Percentiles rank a stretch among this genome's conserved stretches.
These are phyloP conservation scores for Pezicula carpinea DNA, from an alignment of 2,329 filamentous ascomycete species.

Conservation along the genomic window DNA sequence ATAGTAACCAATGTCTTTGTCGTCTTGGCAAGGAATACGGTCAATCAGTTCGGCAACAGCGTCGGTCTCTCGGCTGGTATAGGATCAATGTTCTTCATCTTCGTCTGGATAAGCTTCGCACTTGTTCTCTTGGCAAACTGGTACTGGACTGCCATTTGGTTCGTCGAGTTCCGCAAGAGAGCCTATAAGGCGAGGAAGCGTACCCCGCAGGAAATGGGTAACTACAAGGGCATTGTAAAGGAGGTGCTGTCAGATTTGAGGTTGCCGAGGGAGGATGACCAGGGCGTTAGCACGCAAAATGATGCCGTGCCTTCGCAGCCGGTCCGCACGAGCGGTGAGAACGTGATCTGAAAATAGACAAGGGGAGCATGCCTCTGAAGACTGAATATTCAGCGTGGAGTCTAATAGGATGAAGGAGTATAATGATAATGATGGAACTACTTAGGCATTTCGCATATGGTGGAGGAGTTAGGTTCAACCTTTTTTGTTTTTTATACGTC, in stretches of 20 bases:
- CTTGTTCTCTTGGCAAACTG: background rate
- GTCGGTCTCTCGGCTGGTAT: background rate
- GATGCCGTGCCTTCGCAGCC: background rate
- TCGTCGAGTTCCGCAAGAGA: background rate
- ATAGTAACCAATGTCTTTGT: background rate
- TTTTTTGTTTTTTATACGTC: too few species aligned
- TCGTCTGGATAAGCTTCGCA: background rate
- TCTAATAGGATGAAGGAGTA: too few species aligned
- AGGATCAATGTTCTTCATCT: background rate
- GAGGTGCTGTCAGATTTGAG: background rate
- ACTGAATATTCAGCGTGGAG: too few species aligned
- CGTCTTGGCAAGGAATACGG: background rate
- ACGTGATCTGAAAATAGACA: background rate
- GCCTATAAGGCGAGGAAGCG: background rate
- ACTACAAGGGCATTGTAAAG: background rate
- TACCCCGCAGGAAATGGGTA: background rate
- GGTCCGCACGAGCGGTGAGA: background rate
- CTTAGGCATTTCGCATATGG: too few species aligned
- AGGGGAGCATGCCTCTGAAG: too few species aligned
- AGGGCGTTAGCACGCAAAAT: background rate
- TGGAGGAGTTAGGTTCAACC: too few species aligned
- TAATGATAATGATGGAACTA: background rate
- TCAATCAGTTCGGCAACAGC: background rate
- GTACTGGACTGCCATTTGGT: background rate
- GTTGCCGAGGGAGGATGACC: background rate